These are phyloP conservation scores for Reticulascus tulasneorum DNA, from an alignment of 2,329 filamentous ascomycete genomes.

Conservation along the genomic window DNA sequence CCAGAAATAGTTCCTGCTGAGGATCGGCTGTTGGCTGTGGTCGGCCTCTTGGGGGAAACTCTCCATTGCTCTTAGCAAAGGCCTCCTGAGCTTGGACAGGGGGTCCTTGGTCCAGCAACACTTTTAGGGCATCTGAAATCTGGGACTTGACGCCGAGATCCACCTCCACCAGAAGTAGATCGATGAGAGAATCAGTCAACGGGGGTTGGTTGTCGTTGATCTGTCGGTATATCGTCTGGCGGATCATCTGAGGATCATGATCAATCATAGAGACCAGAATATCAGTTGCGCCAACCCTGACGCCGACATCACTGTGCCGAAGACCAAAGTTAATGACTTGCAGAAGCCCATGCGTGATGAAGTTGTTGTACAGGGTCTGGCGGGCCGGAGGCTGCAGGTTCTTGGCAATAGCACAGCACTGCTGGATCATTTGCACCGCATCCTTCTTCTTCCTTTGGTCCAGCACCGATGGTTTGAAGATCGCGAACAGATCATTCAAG, in stretches of 20 bases:
- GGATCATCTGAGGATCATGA: conserved; percentile 91
- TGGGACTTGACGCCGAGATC: conserved; percentile 95
- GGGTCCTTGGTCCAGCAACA: conserved; percentile 73
- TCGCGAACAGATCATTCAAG: conserved; percentile 79
- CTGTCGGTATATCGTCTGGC: conserved; percentile 87
- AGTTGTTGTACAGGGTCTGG: conserved; percentile 81
- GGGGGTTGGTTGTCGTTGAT: conserved; percentile 82
- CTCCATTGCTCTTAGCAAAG: conserved; percentile 61
- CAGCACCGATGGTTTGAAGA: conserved; percentile 66
- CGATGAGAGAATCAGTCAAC: conserved; percentile 87
- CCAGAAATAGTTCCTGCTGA: conserved; percentile 80
- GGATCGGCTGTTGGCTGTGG: conserved; percentile 56
- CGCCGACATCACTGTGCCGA: conserved; percentile 75
- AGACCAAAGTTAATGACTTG: conserved; percentile 89
- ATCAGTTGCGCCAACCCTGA: conserved; percentile 89
- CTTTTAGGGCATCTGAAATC: conserved; percentile 91
- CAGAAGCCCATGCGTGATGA: conserved; percentile 81
- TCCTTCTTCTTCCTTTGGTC: conserved; percentile 80
- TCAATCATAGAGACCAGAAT: conserved; percentile 93
- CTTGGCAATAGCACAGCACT: conserved; percentile 92
- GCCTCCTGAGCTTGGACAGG: conserved; percentile 50
- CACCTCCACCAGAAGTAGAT: conserved; percentile 83
- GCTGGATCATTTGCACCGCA: conserved; percentile 92
- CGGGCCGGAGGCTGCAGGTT: conserved; percentile 82
- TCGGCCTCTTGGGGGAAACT: conserved; percentile 65